Percentiles rank a stretch among this genome's conserved stretches.
phyloP scores from a whole-genome alignment of 1,139 yeast genomes.

The Suhomyces choctaworum region DNA sequence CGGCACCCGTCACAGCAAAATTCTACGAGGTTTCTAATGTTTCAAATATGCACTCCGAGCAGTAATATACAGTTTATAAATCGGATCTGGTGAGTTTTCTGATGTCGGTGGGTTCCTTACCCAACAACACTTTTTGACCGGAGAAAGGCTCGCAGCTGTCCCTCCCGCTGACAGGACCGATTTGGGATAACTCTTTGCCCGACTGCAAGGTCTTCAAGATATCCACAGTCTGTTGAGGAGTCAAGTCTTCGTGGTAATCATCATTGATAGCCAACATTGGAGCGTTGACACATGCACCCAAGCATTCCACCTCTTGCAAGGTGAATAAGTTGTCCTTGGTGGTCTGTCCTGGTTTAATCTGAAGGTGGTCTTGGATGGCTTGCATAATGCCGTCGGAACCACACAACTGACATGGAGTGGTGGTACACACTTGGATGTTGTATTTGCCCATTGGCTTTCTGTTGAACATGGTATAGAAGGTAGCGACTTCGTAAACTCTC shows the following conservation, averaged over 20 bases:
- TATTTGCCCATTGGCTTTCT: slow-evolving; percentile 86
- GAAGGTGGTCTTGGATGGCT: slow-evolving; percentile 62
- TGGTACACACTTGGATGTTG: slow-evolving; percentile 84
- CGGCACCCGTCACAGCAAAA: not conserved
- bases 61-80: slow-evolving; percentile 25
- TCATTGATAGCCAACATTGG: slow-evolving; percentile 88
- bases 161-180: slow-evolving; percentile 74
- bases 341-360: slow-evolving; percentile 76
- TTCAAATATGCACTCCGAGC: slow-evolving; percentile 9
- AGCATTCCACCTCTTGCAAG: slow-evolving; percentile 85
- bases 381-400: slow-evolving; percentile 78
- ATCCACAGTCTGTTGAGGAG: slow-evolving; percentile 62
- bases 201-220: slow-evolving; percentile 63
- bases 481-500: slow-evolving; percentile 94
- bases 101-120: slow-evolving; percentile 66
- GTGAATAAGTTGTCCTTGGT: slow-evolving; percentile 77
- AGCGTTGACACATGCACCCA: slow-evolving; percentile 91
- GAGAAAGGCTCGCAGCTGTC: slow-evolving; percentile 74
- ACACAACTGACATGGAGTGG: slow-evolving; percentile 88
- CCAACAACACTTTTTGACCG: slow-evolving; percentile 65
- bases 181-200: slow-evolving; percentile 57
- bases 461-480: slow-evolving; percentile 91
- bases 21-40: too few relatives aligned
- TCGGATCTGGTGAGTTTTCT: slow-evolving; percentile 59
- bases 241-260: slow-evolving; percentile 81